Percentiles rank a stretch among this genome's conserved stretches.
These are phyloP conservation scores for Uronychia setigera DNA, from an alignment of 73 alveolate genomes.

Conservation along the genomic window DNA sequence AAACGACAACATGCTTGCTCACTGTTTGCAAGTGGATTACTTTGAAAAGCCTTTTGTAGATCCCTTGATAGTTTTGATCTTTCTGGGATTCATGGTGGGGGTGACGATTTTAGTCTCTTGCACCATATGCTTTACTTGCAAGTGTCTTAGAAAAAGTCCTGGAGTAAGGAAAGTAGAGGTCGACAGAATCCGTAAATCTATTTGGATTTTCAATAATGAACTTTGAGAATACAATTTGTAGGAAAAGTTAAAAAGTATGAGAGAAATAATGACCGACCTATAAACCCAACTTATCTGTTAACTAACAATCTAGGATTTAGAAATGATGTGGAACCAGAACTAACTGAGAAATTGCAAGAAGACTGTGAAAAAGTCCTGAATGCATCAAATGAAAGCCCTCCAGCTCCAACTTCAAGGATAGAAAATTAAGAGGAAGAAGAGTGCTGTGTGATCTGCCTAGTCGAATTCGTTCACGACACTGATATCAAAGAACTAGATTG, in stretches of 20 bases:
- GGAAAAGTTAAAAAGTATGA: no score
- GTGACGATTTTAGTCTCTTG: no score
- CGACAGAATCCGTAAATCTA: no score
- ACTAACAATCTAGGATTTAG: neutral
- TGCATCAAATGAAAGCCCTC: neutral
- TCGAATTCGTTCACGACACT: slow-evolving; percentile 52
- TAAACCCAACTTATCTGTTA: neutral
- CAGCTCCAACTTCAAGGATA: neutral
- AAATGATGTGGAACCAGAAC: no score
- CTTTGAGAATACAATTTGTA: no score
- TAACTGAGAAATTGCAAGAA: neutral
- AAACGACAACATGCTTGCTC: neutral
- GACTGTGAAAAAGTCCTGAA: neutral
- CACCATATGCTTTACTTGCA: no score
- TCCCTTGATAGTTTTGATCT: neutral
- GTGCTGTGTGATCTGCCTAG: slow-evolving; percentile 69
- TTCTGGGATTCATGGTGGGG: no score
- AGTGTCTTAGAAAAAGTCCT: no score
- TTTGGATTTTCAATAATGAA: no score
- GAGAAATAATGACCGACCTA: neutral
- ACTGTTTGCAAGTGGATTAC: neutral
- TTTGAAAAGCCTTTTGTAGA: neutral
- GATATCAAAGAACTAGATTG: slow-evolving; percentile 59
- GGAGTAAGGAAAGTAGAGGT: no score
- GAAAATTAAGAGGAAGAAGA: slow-evolving; percentile 49